Evolutionary conservation across 805 yeast species (phyloP).

Genomic region (Myxozyma udenii): DNA sequence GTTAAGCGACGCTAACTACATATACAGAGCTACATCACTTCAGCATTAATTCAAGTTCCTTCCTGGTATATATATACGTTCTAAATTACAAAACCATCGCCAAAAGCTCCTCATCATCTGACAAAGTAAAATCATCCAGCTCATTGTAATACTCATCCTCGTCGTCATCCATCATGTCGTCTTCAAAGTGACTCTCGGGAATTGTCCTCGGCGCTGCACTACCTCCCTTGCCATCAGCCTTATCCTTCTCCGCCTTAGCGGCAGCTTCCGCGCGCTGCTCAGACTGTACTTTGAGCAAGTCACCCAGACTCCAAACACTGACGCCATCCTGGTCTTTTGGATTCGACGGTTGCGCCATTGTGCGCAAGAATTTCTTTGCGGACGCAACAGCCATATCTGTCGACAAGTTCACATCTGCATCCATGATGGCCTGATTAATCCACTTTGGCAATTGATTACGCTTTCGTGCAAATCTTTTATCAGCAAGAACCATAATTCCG

Average conservation of each 20-base stretch:
- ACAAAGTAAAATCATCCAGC: slow-evolving; percentile 4
- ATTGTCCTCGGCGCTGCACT: not conserved
- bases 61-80: too few relatives aligned
- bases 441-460: slow-evolving; percentile 89
- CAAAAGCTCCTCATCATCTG: slow-evolving; percentile 14
- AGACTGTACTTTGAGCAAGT: slow-evolving; percentile 58
- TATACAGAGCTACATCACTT: too few relatives aligned
- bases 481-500: slow-evolving; percentile 98
- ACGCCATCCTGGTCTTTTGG: slow-evolving; percentile 90
- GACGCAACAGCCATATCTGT: slow-evolving; percentile 97
- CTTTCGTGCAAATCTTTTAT: slow-evolving; percentile 72
- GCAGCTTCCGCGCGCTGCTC: slow-evolving; percentile 37
- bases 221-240: slow-evolving; percentile 1
- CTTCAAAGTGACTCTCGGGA: not conserved
- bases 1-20: too few relatives aligned
- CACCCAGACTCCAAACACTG: slow-evolving; percentile 84
- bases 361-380: slow-evolving; percentile 86
- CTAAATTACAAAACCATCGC: too few relatives aligned
- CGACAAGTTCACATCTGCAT: slow-evolving; percentile 86
- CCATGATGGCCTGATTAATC: slow-evolving; percentile 90
- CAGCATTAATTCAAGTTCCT: too few relatives aligned
- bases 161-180: slow-evolving; percentile 6
- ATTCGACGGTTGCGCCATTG: slow-evolving; percentile 90
- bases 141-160: slow-evolving; percentile 16
- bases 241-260: slow-evolving; percentile 7